Percentiles rank a stretch among this genome's conserved stretches.
Evolutionary conservation across 1,284 basidiomycete species (phyloP).

Genomic region (Ceratobasidium theobromae): DNA sequence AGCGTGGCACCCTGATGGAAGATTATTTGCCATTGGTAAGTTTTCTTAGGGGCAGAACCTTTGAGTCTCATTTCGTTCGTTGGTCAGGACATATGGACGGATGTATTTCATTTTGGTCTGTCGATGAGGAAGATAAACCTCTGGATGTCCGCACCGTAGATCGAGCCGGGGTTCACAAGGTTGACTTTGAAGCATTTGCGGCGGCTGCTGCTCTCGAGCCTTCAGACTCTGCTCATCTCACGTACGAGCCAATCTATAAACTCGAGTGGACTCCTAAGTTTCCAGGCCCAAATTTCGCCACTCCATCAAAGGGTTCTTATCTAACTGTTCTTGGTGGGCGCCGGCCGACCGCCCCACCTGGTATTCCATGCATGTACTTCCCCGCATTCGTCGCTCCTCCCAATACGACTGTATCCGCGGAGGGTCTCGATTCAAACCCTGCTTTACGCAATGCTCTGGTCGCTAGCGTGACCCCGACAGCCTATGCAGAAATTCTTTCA

Average conservation of each 20-base stretch:
- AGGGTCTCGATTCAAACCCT: slow-evolving; percentile 26
- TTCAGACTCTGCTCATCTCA: slow-evolving; percentile 35
- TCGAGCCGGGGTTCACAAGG: slow-evolving; percentile 37
- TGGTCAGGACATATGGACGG: slow-evolving; percentile 79
- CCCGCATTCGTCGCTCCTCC: slow-evolving; percentile 66
- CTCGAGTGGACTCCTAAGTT: slow-evolving; percentile 66
- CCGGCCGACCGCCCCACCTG: slow-evolving; percentile 55
- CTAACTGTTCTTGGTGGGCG: slow-evolving; percentile 81
- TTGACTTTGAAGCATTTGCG: slow-evolving; percentile 44
- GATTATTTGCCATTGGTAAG: slow-evolving; percentile 14
- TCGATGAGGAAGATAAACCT: slow-evolving; percentile 79
- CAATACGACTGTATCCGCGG: slow-evolving; percentile 1
- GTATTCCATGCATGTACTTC: slow-evolving; percentile 70
- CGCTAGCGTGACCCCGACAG: slow-evolving; percentile 12
- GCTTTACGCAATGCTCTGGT: slow-evolving; percentile 18
- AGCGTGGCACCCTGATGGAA: slow-evolving; percentile 66
- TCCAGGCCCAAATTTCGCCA: background rate
- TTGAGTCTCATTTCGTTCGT: slow-evolving; percentile 54
- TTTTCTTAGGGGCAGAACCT: background rate
- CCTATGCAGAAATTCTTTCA: slow-evolving; percentile 22
- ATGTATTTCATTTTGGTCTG: slow-evolving; percentile 82
- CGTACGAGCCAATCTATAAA: slow-evolving; percentile 85
- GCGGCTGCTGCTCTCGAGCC: slow-evolving; percentile 43
- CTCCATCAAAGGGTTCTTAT: slow-evolving; percentile 52
- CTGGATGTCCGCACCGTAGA: slow-evolving; percentile 76